Evolutionary conservation across 2,329 filamentous ascomycete species (phyloP).

Genomic region (Calonectria multiphialidica): DNA sequence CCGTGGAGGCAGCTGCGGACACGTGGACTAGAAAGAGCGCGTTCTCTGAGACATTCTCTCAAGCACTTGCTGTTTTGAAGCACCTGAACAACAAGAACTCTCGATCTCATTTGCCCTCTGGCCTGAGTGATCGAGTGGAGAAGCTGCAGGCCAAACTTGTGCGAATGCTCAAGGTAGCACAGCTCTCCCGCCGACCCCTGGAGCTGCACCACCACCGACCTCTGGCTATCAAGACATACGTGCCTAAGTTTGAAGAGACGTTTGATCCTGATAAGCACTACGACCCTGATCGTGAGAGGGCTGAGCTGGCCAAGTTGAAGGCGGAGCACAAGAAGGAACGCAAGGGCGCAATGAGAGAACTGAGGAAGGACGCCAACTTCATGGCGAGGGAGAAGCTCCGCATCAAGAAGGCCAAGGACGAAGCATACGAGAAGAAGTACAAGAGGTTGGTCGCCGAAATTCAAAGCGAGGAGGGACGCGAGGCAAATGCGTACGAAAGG

Average conservation of each 20-base stretch:
- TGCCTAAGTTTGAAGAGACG: constrained; percentile 95
- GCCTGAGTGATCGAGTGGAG: constrained; percentile 54
- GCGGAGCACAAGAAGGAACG: constrained; percentile 94
- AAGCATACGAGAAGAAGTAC: constrained; percentile 97
- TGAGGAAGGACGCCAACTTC: constrained; percentile 95
- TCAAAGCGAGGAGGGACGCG: constrained; percentile 90
- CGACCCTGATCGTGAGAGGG: constrained; percentile 92
- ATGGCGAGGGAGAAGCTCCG: constrained; percentile 90
- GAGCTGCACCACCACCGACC: constrained; percentile 91
- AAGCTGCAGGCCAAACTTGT: constrained; percentile 61
- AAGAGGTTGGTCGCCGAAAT: constrained; percentile 93
- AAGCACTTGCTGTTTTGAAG: constrained; percentile 68
- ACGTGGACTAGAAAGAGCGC: constrained; percentile 80
- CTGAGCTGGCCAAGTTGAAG: constrained; percentile 85
- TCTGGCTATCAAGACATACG: constrained; percentile 85
- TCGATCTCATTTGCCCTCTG: constrained; percentile 61
- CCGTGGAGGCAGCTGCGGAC: constrained; percentile 77
- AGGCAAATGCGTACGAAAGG: constrained; percentile 89
- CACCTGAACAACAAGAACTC: constrained; percentile 70
- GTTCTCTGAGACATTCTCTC: constrained; percentile 83
- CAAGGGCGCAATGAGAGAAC: constrained; percentile 93
- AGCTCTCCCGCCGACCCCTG: constrained; percentile 79
- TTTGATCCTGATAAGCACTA: constrained; percentile 98
- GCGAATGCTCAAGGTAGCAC: constrained; percentile 70
- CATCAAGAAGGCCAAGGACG: constrained; percentile 94